A percentile compares a stretch with the other conserved stretches of the same genome.
These are phyloP conservation scores for Mallotus repandus DNA, from an alignment of 441 rosid species.

Conservation along the genomic window DNA sequence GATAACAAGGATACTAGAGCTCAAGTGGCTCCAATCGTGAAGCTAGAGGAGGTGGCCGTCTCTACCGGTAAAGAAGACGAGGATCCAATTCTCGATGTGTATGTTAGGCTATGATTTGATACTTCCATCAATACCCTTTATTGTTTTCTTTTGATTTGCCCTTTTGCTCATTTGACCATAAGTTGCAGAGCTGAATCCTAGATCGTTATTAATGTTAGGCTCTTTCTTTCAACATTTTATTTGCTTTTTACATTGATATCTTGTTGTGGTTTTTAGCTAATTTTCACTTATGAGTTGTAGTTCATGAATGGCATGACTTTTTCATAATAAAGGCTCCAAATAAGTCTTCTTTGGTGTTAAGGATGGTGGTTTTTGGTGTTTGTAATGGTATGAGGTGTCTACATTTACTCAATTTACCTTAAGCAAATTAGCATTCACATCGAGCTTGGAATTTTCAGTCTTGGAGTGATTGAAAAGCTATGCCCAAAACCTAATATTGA, in stretches of 20 bases:
- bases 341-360: constrained; percentile 38
- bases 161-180: neutral
- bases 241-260: too few relatives aligned
- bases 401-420: constrained; percentile 41
- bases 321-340: constrained; percentile 38
- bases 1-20: too few relatives aligned
- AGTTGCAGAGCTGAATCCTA: constrained; percentile 4
- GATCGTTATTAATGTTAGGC: neutral
- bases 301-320: constrained; percentile 28
- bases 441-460: constrained; percentile 25
- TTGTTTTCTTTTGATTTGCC: too few relatives aligned
- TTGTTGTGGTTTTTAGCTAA: too few relatives aligned
- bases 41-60: too few relatives aligned
- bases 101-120: neutral
- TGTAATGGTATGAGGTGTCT: constrained; percentile 40
- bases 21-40: too few relatives aligned
- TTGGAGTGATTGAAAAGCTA: constrained; percentile 36
- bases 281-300: constrained; percentile 8
- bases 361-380: constrained; percentile 47
- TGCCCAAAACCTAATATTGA: constrained; percentile 73
- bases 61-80: too few relatives aligned
- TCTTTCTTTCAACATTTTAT: neutral
- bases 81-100: too few relatives aligned
- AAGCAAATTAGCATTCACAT: constrained; percentile 36
- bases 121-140: constrained; percentile 1